A percentile compares a stretch with the other conserved stretches of the same genome.
These are phyloP conservation scores for maize (Zea mays) DNA, from an alignment of 176 grass and related monocot species.

Conservation along the genomic window Zm-B73-REFERENCE-NAM-5.0 NC_050100.1:191519501-191520000, in stretches of 20 bases:
- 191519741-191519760: slow-evolving; percentile 22
- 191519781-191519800: slow-evolving; percentile 50
- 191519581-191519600: not conserved
- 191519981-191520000: slow-evolving; percentile 58
- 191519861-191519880: slow-evolving; percentile 56
- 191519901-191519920: slow-evolving; percentile 56
- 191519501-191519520: slow-evolving; percentile 13
- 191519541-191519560: slow-evolving; percentile 36
- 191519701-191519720: not conserved
- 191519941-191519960: slow-evolving; percentile 67
- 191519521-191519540: not conserved
- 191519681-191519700: slow-evolving; percentile 35
- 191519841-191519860: slow-evolving; percentile 53
- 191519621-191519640: slow-evolving; percentile 36
- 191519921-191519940: slow-evolving; percentile 34
- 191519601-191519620: slow-evolving; percentile 34
- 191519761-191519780: slow-evolving; percentile 63
- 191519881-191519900: slow-evolving; percentile 46
- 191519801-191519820: slow-evolving; percentile 50
- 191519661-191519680: slow-evolving; percentile 12
- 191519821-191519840: slow-evolving; percentile 49
- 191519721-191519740: not conserved
- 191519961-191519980: slow-evolving; percentile 59
- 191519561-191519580: slow-evolving; percentile 36
- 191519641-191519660: slow-evolving; percentile 35